Percentiles rank a stretch among this genome's conserved stretches.
Evolutionary conservation across 805 yeast species (phyloP).

Genomic region (Jamesozyma gamospora): DNA sequence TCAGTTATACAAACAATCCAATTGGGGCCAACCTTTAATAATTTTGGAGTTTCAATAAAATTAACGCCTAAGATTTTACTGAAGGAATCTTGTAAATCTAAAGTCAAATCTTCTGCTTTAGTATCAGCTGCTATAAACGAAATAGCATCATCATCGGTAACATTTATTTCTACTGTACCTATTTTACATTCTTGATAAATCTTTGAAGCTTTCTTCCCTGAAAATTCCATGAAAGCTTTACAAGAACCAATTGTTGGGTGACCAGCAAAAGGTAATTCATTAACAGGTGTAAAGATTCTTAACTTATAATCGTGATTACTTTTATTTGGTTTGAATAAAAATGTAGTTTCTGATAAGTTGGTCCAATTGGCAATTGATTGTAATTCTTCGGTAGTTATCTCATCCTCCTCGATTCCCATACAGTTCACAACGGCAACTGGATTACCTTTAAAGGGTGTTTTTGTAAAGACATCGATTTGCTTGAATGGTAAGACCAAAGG

Average conservation of each 20-base stretch:
- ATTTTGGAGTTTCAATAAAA: constrained; percentile 17
- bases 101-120: constrained; percentile 10
- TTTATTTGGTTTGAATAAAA: constrained; percentile 35
- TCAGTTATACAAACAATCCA: constrained; percentile 35
- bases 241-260: constrained; percentile 53
- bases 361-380: constrained; percentile 48
- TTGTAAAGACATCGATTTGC: constrained; percentile 31
- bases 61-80: constrained; percentile 7
- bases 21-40: constrained; percentile 37
- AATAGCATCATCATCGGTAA: constrained; percentile 16
- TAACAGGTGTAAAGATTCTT: constrained; percentile 39
- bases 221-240: constrained; percentile 35
- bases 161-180: constrained; percentile 33
- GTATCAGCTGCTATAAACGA: constrained; percentile 24
- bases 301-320: constrained; percentile 37
- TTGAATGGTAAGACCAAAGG: constrained; percentile 20
- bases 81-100: constrained; percentile 6
- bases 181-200: constrained; percentile 37
- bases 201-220: constrained; percentile 19
- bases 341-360: constrained; percentile 50
- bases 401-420: constrained; percentile 10
- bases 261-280: constrained; percentile 53
- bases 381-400: constrained; percentile 33
- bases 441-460: constrained; percentile 36
- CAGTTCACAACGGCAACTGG: constrained; percentile 42